Percentiles rank a stretch among this genome's conserved stretches.
Evolutionary conservation across 768 basidiomycete genomes (phyloP).

Genomic region (Boletus eberwhitei): DNA sequence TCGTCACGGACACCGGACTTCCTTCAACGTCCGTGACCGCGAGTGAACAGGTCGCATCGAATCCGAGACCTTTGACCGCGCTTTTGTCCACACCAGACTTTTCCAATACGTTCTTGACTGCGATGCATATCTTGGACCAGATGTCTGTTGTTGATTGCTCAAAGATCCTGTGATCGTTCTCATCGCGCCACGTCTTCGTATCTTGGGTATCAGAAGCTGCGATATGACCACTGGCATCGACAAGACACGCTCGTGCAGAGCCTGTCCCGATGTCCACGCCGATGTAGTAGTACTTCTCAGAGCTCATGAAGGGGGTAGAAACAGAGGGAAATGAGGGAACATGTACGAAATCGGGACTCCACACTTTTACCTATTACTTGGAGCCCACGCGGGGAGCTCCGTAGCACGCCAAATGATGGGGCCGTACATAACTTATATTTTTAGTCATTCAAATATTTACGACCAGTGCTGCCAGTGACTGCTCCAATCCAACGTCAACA

Average conservation of each 20-base stretch:
- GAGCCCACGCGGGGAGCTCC: conserved; percentile 5
- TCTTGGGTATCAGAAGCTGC: conserved; percentile 76
- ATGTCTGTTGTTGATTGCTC: conserved; percentile 93
- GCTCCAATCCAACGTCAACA: neutral
- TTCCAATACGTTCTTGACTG: conserved; percentile 60
- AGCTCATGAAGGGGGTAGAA: conserved; percentile 30
- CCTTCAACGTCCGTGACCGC: conserved; percentile 79
- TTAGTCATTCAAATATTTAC: too few relatives aligned
- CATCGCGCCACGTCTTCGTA: conserved; percentile 84
- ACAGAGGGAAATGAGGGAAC: neutral
- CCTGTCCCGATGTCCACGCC: conserved; percentile 91
- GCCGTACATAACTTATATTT: neutral
- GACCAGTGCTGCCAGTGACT: too few relatives aligned
- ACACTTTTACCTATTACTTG: conserved; percentile 1
- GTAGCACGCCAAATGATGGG: neutral
- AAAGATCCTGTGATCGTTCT: conserved; percentile 85
- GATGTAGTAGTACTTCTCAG: conserved; percentile 51
- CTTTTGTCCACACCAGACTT: conserved; percentile 52
- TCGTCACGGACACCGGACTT: conserved; percentile 70
- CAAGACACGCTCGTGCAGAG: conserved; percentile 83
- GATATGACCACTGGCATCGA: conserved; percentile 64
- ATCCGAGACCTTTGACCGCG: conserved; percentile 82
- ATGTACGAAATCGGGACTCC: conserved; percentile 11
- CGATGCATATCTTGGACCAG: conserved; percentile 67
- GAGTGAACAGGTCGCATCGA: conserved; percentile 96